Evolutionary conservation across 768 basidiomycete genomes (phyloP), one percentile per base, ranked within the genome.

Genomic region (Lactarius vividus): DNA sequence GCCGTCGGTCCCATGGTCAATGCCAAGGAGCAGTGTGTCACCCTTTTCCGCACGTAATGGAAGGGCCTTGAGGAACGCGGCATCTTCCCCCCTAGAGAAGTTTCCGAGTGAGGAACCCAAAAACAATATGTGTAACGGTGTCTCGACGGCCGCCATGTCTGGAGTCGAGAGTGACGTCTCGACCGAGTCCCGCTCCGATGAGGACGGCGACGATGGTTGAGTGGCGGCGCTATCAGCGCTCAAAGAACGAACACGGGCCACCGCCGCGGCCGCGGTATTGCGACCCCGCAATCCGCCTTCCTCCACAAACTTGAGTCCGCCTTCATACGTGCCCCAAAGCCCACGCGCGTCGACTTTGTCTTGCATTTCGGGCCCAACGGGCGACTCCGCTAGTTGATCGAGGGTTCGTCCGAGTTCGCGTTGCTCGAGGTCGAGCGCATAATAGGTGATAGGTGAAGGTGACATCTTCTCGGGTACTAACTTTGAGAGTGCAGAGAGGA

Each of bases 31-130:
- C 9, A 98, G 80, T 0, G 92, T 96, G 74, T 97, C 96, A 2
- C 87, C 88, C 23, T 78, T 81, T 7, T 87, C 84, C 11, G 90
- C 78, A 16, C 89, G 85, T 29, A 98, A 79, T 4, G 95, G 95
- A 33, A 98, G 78, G 2, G 86, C 85, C 8, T 81, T 81, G 59
- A 99, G 83, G 77, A 99, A 98, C 0, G 81, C 76, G 0, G 81
- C 83, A 10, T 88, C 91, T 28, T 83, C 88, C 5, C 80, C 79
- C 15, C 94, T 84, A 6, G 80, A 72, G 75, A 98, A 98, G 79
- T 98, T 98, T 8, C 96, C 97, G 8, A 98, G 74, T 0, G 93
- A 92, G 0, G 92, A 95, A 0, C 96, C 97, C 20, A 98, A 80
- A 79, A 97, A 98, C 67, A 98, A 79, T 61, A 98, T 79, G 72